These are phyloP conservation scores for Monosporascus ibericus DNA, from an alignment of 2,329 filamentous ascomycete species.

Conservation along the genomic window DNA sequence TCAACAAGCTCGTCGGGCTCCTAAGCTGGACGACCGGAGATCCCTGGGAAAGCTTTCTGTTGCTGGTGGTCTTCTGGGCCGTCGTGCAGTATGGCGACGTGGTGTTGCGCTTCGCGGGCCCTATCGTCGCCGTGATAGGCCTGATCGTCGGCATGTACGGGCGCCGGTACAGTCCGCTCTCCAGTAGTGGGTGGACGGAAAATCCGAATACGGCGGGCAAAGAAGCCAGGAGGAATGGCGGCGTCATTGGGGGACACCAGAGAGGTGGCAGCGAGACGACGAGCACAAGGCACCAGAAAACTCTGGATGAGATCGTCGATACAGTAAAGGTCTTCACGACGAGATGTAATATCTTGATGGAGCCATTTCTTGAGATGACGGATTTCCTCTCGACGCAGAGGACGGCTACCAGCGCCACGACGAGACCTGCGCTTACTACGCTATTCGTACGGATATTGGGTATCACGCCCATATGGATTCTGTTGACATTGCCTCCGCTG, in stretches of 20 bases:
- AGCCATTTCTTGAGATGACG: conserved; percentile 81
- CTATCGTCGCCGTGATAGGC: conserved; percentile 70
- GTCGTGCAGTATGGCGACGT: conserved; percentile 78
- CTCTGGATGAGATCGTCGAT: conserved; percentile 93
- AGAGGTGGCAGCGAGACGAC: conserved; percentile 50
- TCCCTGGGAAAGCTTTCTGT: conserved; percentile 92
- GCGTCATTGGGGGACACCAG: conserved; percentile 29
- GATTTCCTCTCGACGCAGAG: conserved; percentile 90
- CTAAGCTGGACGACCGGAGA: conserved; percentile 92
- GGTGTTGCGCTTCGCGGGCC: conserved; percentile 75
- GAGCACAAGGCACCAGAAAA: conserved; percentile 79
- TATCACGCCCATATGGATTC: conserved; percentile 82
- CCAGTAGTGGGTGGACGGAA: conserved; percentile 69
- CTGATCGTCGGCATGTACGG: conserved; percentile 92
- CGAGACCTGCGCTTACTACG: conserved; percentile 79
- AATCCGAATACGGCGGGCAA: conserved; percentile 21
- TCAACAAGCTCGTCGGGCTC: conserved; percentile 80
- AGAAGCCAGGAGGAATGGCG: conserved; percentile 28
- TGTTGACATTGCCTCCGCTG: conserved; percentile 74
- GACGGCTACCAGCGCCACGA: conserved; percentile 86
- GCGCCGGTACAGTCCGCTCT: conserved; percentile 81
- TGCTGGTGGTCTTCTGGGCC: conserved; percentile 82
- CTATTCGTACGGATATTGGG: conserved; percentile 85
- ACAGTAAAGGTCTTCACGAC: conserved; percentile 85
- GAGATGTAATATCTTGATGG: conserved; percentile 84